These are phyloP conservation scores for Neofusicoccum laricinum DNA, from an alignment of 2,329 filamentous ascomycete species.

Conservation along the genomic window DNA sequence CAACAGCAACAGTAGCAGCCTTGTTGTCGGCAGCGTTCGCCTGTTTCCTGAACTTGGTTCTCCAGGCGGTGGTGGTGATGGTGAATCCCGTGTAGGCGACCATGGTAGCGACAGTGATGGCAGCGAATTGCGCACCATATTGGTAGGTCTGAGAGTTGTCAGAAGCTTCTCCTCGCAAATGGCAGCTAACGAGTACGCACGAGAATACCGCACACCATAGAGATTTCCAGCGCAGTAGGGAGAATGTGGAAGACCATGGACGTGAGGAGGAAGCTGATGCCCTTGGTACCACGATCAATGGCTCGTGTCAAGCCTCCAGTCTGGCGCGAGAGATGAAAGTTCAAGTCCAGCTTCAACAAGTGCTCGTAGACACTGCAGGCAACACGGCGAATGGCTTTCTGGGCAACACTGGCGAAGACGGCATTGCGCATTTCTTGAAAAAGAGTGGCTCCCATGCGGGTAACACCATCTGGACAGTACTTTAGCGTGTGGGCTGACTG, in stretches of 20 bases:
- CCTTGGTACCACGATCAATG: conserved; percentile 95
- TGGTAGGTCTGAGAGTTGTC: conserved; percentile 67
- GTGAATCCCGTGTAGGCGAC: conserved; percentile 93
- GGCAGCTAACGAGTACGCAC: conserved; percentile 36
- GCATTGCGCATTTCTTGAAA: conserved; percentile 95
- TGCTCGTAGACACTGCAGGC: conserved; percentile 92
- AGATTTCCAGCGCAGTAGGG: conserved; percentile 89
- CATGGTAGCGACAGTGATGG: conserved; percentile 89
- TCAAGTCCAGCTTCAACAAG: conserved; percentile 80
- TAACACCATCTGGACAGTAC: conserved; percentile 64
- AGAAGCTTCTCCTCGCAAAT: not conserved
- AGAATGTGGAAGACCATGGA: conserved; percentile 99
- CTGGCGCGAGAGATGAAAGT: conserved; percentile 91
- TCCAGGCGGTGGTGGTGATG: conserved; percentile 93
- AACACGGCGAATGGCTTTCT: conserved; percentile 90
- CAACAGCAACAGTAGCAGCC: conserved; percentile 90
- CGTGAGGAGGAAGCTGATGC: conserved; percentile 93
- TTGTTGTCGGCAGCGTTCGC: conserved; percentile 96
- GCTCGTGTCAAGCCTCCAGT: conserved; percentile 91
- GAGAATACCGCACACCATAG: conserved; percentile 91
- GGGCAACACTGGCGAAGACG: conserved; percentile 92
- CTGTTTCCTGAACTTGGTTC: conserved; percentile 92
- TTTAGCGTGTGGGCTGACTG: conserved; percentile 17
- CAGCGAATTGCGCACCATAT: conserved; percentile 87
- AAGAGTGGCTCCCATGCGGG: conserved; percentile 81